These are phyloP conservation scores for Penicillium psychrofluorescens DNA, from an alignment of 495 filamentous ascomycete species.

Conservation along the genomic window DNA sequence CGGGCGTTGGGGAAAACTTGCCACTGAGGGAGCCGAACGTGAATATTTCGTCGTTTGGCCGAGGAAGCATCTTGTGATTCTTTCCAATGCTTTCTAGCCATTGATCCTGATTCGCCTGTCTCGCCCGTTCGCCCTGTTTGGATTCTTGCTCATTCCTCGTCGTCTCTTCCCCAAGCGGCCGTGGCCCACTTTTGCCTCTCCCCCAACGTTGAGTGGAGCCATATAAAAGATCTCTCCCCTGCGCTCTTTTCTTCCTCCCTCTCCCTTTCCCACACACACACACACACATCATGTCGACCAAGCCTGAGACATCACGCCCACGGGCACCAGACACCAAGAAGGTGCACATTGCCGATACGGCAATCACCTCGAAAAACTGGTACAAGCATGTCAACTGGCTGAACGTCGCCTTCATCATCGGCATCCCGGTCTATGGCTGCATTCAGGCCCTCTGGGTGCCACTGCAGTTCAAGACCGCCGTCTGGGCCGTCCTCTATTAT, in stretches of 20 bases:
- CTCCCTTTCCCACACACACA: no score
- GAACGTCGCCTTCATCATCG: constrained; percentile 79
- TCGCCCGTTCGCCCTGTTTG: constrained; percentile 6
- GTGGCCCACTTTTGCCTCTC: no score
- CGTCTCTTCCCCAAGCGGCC: no score
- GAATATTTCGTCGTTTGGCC: no score
- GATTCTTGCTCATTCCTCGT: constrained; percentile 2
- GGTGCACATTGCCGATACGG: constrained; percentile 51
- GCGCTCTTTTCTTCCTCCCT: constrained; percentile 1
- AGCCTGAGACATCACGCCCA: constrained; percentile 26
- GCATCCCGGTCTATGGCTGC: constrained; percentile 71
- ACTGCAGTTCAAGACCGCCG: constrained; percentile 63
- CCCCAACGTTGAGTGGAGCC: constrained; percentile 28
- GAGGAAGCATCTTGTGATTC: no score
- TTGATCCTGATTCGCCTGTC: neutral
- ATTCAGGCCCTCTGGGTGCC: constrained; percentile 78
- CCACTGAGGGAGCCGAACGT: no score
- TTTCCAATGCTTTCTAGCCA: no score
- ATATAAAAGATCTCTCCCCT: constrained; percentile 16
- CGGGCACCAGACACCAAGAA: constrained; percentile 43
- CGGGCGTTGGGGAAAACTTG: no score
- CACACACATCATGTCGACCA: constrained; percentile 34
- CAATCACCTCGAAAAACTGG: constrained; percentile 84
- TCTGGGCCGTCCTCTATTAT: constrained; percentile 84
- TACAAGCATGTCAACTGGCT: constrained; percentile 97